Evolutionary conservation across 306 rosid species (phyloP), one percentile per base, ranked within the genome.

Genomic region (Pueraria montana): DNA sequence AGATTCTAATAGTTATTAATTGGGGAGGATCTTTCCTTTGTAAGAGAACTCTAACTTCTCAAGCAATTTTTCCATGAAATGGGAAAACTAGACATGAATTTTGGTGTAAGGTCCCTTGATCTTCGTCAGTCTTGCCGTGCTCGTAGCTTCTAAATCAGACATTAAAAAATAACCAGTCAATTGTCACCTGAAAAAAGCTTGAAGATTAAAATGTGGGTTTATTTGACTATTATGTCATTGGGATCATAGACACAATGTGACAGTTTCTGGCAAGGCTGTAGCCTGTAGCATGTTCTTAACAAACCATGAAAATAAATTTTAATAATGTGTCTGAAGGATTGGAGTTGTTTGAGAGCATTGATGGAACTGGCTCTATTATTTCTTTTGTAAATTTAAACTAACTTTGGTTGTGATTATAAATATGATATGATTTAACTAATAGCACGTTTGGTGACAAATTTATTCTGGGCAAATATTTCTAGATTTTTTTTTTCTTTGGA

Each of bases 11-110:
- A 50, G 16, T 66, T 65, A 26, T 56, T 55, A 26, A 13, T 48
- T 17, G 68, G 67, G 58, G 42, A 21, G 61, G 70, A 13, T 69
- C 58, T 71, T 46, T 18, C 56, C 56, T 18, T 12, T 71, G 69
- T 30, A 45, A 14, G 36, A 17, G 32, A 34, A 34, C 40, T 34
- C 5, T 1, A 34, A 34, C 40, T 34, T 34, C 40, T 34, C 40
- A 34, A 34, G 40, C 40, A 34, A 34, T 4, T 34, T 34, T 34
- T 34, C 40, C 40, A 4, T 34, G 40, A 34, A 34, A 34, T 34
- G 40, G 5, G 40, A 34, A 34, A 34, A 4, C 5, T 34, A 34
- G 40, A 34, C 40, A 34, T 34, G 40, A 34, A 34, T 34, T 34
- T 34, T 34, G 40, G 7, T 34, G 40, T 34, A 34, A 34, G 40